These are phyloP conservation scores for Apiospora aurea DNA, from an alignment of 2,329 filamentous ascomycete genomes.

Conservation along the genomic window DNA sequence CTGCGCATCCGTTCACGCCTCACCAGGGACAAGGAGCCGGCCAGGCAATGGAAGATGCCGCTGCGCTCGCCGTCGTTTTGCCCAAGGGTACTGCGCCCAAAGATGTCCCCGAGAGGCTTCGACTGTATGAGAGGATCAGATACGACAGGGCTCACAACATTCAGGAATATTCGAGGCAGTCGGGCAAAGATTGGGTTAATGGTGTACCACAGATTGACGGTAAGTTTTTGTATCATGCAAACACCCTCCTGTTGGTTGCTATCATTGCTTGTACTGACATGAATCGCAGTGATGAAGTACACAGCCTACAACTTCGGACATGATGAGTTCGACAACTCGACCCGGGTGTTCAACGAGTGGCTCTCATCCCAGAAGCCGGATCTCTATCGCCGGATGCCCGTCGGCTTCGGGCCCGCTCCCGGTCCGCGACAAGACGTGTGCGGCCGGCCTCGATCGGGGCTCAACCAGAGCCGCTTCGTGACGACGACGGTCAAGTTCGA, in stretches of 20 bases:
- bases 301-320: conserved; percentile 62
- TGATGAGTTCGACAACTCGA: conserved; percentile 64
- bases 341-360: conserved; percentile 57
- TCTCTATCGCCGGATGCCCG: conserved; percentile 52
- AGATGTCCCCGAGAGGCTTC: conserved; percentile 62
- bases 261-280: neutral
- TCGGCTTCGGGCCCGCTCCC: conserved; percentile 54
- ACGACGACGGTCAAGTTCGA: conserved; percentile 58
- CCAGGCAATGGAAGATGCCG: conserved; percentile 72
- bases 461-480: conserved; percentile 45
- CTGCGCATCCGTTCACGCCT: conserved; percentile 71
- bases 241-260: neutral
- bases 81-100: conserved; percentile 49
- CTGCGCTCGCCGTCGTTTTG: conserved; percentile 63
- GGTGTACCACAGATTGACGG: conserved; percentile 47
- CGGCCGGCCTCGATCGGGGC: conserved; percentile 33
- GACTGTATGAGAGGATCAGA: conserved; percentile 65
- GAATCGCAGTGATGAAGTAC: conserved; percentile 46
- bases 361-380: conserved; percentile 48
- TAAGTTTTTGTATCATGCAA: conserved; percentile 37
- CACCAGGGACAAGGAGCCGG: conserved; percentile 52
- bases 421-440: conserved; percentile 49
- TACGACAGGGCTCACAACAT: conserved; percentile 63
- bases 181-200: conserved; percentile 55
- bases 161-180: conserved; percentile 62